phyloP scores from a whole-genome alignment of 2,329 filamentous ascomycete genomes.

The Fusarium musae region DNA sequence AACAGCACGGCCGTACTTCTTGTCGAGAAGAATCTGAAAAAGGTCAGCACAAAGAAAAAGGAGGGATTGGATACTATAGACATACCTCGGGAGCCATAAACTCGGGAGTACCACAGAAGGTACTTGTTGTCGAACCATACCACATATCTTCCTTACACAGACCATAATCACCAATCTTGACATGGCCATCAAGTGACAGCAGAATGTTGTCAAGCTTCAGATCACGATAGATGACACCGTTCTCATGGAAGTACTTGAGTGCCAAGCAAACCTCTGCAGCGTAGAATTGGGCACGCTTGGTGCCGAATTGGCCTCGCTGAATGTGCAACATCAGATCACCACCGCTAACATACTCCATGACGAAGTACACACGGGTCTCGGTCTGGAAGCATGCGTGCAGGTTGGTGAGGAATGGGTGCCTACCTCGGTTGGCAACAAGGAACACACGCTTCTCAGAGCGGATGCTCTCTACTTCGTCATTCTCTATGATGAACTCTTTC shows the following conservation, averaged over 20 bases:
- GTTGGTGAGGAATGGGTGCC: conserved; percentile 94
- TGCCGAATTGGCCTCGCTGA: conserved; percentile 93
- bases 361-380: conserved; percentile 97
- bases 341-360: conserved; percentile 99
- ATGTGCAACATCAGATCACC: conserved; percentile 99
- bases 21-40: conserved; percentile 87
- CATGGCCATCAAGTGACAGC: conserved; percentile 92
- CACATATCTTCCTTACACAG: conserved; percentile 99
- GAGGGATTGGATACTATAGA: neutral
- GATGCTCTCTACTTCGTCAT: conserved; percentile 98
- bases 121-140: conserved; percentile 96
- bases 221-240: conserved; percentile 98
- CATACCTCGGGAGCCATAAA: conserved; percentile 98
- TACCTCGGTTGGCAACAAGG: conserved; percentile 94
- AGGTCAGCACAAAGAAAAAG: conserved; percentile 46
- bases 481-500: conserved; percentile 99
- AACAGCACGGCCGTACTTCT: conserved; percentile 96
- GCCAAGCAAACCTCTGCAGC: conserved; percentile 97
- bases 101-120: conserved; percentile 98
- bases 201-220: conserved; percentile 94
- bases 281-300: conserved; percentile 98
- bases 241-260: conserved; percentile 99
- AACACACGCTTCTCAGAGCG: conserved; percentile 98
- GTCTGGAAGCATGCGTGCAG: conserved; percentile 99
- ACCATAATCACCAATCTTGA: conserved; percentile 99